phyloP scores from a whole-genome alignment of 2,329 filamentous ascomycete species.

The Alternaria solani region DNA sequence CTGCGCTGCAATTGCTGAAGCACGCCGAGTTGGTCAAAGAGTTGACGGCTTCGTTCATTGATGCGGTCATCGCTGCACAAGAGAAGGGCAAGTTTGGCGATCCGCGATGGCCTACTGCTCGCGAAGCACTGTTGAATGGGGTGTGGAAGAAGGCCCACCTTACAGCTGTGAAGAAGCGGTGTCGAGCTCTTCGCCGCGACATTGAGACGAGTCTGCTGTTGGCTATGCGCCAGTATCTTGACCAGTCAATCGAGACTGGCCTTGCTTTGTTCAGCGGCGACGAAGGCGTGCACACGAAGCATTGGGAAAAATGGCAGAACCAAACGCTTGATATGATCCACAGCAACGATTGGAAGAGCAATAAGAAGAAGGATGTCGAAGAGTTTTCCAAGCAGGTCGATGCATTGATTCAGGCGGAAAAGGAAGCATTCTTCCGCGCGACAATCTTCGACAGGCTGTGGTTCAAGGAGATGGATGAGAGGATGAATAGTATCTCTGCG shows the following conservation, averaged over 20 bases:
- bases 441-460: conserved; percentile 32
- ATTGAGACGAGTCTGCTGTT: conserved; percentile 36
- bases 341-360: conserved; percentile 36
- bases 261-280: conserved; percentile 33
- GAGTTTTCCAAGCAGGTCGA: conserved; percentile 40
- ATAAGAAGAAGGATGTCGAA: conserved; percentile 41
- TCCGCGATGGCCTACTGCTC: conserved; percentile 28
- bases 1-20: conserved; percentile 36
- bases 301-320: conserved; percentile 41
- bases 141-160: conserved; percentile 45
- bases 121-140: conserved; percentile 40
- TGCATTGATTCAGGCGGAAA: conserved; percentile 26
- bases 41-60: conserved; percentile 27
- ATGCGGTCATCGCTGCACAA: conserved; percentile 32
- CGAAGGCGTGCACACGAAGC: conserved; percentile 18
- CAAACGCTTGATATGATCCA: conserved; percentile 36
- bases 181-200: conserved; percentile 32
- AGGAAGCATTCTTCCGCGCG: conserved; percentile 33
- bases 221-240: conserved; percentile 40
- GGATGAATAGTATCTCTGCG: conserved; percentile 30
- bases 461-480: conserved; percentile 36
- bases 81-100: conserved; percentile 31
- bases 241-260: conserved; percentile 41
- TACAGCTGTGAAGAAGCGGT: conserved; percentile 35
- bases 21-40: conserved; percentile 35